A percentile compares a stretch with the other conserved stretches of the same genome.
These are phyloP conservation scores for Aspergillus sp. DNA, from an alignment of 2,329 filamentous ascomycete species.

Conservation along the genomic window DNA sequence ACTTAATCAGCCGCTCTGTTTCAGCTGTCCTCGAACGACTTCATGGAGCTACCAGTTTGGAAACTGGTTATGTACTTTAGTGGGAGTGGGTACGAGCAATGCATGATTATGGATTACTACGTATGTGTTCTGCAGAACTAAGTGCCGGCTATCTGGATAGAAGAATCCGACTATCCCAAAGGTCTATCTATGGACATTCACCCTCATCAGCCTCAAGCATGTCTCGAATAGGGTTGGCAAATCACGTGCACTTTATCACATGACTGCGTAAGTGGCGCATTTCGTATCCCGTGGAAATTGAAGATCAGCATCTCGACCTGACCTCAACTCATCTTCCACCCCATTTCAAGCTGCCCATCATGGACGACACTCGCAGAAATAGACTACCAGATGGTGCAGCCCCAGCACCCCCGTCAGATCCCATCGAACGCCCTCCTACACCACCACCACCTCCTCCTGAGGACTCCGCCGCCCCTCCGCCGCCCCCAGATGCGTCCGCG, in stretches of 20 bases:
- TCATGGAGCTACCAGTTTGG: constrained; percentile 15
- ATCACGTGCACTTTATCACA: constrained; percentile 11
- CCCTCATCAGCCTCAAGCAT: no score
- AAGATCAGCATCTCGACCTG: constrained; percentile 7
- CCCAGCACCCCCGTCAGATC: constrained; percentile 28
- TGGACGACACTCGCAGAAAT: constrained; percentile 27
- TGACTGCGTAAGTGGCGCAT: constrained; percentile 14
- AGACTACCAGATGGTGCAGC: constrained; percentile 13
- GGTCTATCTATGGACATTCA: no score
- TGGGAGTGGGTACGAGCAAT: constrained; percentile 11
- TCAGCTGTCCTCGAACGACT: constrained; percentile 2
- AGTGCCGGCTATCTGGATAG: no score
- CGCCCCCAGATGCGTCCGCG: constrained; percentile 27
- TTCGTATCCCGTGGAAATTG: constrained; percentile 20
- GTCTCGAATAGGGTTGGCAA: no score
- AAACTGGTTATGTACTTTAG: constrained; percentile 22
- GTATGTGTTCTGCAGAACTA: not conserved
- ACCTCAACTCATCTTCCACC: constrained; percentile 1
- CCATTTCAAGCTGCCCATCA: constrained; percentile 10
- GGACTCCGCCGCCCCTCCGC: constrained; percentile 31
- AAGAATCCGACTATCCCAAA: no score
- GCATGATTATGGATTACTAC: constrained; percentile 1
- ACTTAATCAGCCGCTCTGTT: constrained; percentile 2
- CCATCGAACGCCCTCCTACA: constrained; percentile 27
- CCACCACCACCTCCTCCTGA: constrained; percentile 34